phyloP scores from a whole-genome alignment of 768 basidiomycete species.

The Mrakia gelida region DNA sequence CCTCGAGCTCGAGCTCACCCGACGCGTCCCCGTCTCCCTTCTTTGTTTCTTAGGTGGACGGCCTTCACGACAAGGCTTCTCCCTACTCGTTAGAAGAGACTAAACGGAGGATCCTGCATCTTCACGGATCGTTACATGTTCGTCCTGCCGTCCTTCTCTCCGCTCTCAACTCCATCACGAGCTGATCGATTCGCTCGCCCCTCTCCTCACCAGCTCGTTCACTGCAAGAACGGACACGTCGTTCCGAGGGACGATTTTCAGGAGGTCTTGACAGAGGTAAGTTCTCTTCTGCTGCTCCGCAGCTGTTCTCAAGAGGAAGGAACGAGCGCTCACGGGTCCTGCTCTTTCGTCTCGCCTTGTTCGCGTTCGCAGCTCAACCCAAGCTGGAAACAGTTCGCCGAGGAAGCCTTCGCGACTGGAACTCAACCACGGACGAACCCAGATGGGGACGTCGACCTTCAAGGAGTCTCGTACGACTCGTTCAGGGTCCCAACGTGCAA shows the following conservation, averaged over 20 bases:
- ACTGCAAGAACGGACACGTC: slow-evolving; percentile 69
- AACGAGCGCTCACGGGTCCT: too few species aligned
- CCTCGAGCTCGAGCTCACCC: background rate
- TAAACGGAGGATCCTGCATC: slow-evolving; percentile 61
- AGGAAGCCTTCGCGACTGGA: slow-evolving; percentile 53
- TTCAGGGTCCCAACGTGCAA: slow-evolving; percentile 78
- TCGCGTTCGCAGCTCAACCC: slow-evolving; percentile 61
- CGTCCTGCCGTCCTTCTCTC: background rate
- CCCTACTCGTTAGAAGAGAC: slow-evolving; percentile 32
- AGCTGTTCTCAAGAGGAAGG: too few species aligned
- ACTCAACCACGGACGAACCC: slow-evolving; percentile 71
- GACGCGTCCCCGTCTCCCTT: slow-evolving; percentile 43
- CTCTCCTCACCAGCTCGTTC: slow-evolving; percentile 50
- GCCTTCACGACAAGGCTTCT: slow-evolving; percentile 75
- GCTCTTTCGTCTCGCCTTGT: background rate
- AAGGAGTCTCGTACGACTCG: slow-evolving; percentile 68
- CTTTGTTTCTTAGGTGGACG: slow-evolving; percentile 61
- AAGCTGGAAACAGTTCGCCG: slow-evolving; percentile 60
- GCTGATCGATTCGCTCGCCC: background rate
- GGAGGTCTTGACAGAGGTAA: slow-evolving; percentile 50
- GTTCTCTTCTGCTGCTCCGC: background rate
- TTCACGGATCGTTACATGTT: slow-evolving; percentile 76
- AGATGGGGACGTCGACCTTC: slow-evolving; percentile 85
- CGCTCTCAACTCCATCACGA: background rate
- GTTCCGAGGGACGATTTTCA: slow-evolving; percentile 68